These are phyloP conservation scores for Lentinula edodes DNA, from an alignment of 768 basidiomycete genomes.

Conservation along the genomic window DNA sequence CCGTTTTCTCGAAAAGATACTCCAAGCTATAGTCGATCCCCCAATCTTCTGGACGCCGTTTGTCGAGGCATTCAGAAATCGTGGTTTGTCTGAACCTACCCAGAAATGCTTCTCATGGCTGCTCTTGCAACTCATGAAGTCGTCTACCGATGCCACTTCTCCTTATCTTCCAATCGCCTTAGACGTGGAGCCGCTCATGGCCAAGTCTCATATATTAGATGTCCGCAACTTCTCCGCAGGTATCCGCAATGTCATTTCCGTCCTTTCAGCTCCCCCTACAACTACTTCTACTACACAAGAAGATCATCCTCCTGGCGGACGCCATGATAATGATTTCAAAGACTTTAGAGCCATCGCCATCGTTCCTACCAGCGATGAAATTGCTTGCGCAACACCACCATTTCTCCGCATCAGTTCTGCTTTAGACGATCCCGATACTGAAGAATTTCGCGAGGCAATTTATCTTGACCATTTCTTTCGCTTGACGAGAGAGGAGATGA, in stretches of 20 bases:
- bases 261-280: conserved; percentile 26
- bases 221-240: conserved; percentile 3
- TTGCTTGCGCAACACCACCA: conserved; percentile 35
- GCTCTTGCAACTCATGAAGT: conserved; percentile 40
- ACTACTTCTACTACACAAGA: conserved; percentile 15
- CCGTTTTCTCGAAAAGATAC: conserved; percentile 29
- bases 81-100: conserved; percentile 24
- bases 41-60: conserved; percentile 46
- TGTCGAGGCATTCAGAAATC: conserved; percentile 26
- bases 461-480: conserved; percentile 67
- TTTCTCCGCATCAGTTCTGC: conserved; percentile 42
- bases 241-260: conserved; percentile 27
- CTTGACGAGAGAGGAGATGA: conserved; percentile 58
- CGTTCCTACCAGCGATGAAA: conserved; percentile 57
- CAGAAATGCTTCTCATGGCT: conserved; percentile 41
- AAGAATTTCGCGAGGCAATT: conserved; percentile 31
- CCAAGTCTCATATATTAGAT: conserved; percentile 21
- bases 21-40: conserved; percentile 40
- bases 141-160: conserved; percentile 26
- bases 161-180: conserved; percentile 34
- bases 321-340: conserved; percentile 64
- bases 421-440: conserved; percentile 37
- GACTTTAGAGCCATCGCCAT: conserved; percentile 61
- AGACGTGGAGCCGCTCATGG: conserved; percentile 21
- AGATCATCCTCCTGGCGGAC: conserved; percentile 45